Conservation (phyloP, 495 filamentous ascomycete species). For the Penicillium canescens region DNA sequence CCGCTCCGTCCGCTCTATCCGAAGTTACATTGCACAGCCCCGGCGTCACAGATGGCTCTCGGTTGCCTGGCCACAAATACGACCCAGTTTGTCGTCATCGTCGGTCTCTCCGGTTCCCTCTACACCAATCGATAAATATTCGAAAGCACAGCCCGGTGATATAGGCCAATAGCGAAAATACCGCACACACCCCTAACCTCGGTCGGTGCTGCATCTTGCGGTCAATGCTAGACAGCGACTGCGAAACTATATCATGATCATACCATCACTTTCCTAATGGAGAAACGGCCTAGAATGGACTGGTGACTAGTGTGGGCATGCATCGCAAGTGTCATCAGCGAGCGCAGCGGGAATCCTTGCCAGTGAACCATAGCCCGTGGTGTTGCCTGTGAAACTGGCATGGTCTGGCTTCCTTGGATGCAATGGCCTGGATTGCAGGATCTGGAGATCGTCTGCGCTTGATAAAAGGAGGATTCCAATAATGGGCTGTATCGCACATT, state of each 20-base stretch:
- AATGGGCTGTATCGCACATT: too few relatives aligned
- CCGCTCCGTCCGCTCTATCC: too few relatives aligned
- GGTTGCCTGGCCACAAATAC: not conserved
- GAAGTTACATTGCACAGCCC: constrained; percentile 5
- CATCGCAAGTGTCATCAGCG: not conserved
- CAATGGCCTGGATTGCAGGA: not conserved
- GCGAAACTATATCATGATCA: not conserved
- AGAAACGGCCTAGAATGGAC: not conserved
- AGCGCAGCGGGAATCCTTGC: not conserved
- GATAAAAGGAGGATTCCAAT: too few relatives aligned
- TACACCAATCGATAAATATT: constrained; percentile 1
- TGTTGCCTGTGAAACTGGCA: not conserved
- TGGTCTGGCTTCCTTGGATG: not conserved
- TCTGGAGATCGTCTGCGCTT: not conserved
- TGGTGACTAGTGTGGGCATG: not conserved
- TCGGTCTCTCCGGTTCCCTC: constrained; percentile 4
- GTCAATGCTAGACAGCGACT: not conserved
- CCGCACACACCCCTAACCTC: constrained; percentile 1
- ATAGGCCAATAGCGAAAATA: constrained; percentile 6
- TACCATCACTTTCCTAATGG: not conserved
- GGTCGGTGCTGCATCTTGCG: not conserved
- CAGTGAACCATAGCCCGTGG: not conserved
- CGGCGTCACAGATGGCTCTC: not conserved
- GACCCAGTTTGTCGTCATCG: not conserved
- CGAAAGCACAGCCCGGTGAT: not conserved